phyloP scores from a whole-genome alignment of 495 filamentous ascomycete genomes.

The Penicillium mononematosum region DNA sequence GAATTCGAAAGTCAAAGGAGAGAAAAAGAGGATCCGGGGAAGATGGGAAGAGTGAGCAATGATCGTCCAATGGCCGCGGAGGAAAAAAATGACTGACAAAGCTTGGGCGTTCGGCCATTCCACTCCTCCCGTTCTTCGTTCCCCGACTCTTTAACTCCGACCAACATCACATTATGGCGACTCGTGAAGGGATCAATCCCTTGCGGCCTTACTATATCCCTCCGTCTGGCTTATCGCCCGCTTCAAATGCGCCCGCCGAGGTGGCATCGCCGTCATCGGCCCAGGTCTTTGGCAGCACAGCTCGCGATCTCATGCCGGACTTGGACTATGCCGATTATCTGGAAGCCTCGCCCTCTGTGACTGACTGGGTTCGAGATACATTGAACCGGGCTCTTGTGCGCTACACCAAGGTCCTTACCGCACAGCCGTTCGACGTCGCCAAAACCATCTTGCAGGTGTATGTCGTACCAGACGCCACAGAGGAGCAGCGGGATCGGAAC shows the following conservation, averaged over 20 bases:
- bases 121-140: conserved; percentile 24
- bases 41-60: conserved; percentile 16
- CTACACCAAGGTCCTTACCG: conserved; percentile 77
- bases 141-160: conserved; percentile 18
- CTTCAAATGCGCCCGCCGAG: conserved; percentile 39
- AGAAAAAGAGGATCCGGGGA: conserved; percentile 20
- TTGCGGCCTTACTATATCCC: conserved; percentile 93
- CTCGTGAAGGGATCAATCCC: conserved; percentile 73
- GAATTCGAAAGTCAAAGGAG: conserved; percentile 5
- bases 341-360: conserved; percentile 69
- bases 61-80: conserved; percentile 28
- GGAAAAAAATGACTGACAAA: conserved; percentile 32
- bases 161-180: conserved; percentile 36
- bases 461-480: conserved; percentile 42
- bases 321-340: conserved; percentile 89
- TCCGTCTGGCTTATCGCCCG: conserved; percentile 51
- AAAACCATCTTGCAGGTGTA: conserved; percentile 88
- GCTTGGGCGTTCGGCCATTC: conserved; percentile 25
- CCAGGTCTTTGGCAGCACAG: conserved; percentile 64
- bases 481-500: conserved; percentile 34
- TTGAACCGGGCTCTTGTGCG: conserved; percentile 81
- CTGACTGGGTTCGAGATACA: conserved; percentile 67
- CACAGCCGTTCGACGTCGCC: conserved; percentile 96
- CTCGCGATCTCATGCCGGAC: conserved; percentile 79
- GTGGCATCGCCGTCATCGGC: conserved; percentile 45